These are phyloP conservation scores for Nicotiana tomentosiformis DNA, from an alignment of 257 asterid species.

Conservation along the genomic window DNA sequence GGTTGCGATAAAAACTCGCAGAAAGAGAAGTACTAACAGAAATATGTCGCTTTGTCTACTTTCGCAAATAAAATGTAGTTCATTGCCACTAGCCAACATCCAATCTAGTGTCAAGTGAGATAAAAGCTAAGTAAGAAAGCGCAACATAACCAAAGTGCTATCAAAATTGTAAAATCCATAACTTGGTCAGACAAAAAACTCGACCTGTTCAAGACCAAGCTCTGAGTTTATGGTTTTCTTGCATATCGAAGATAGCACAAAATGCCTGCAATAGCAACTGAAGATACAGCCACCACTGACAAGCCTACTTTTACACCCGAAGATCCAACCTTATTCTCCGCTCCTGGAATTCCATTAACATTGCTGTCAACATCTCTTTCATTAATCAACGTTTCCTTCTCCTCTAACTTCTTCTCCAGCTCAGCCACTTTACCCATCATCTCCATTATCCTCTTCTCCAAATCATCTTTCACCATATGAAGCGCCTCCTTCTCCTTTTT, in stretches of 20 bases:
- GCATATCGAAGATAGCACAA: slow-evolving; percentile 37
- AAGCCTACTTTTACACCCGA: slow-evolving; percentile 28
- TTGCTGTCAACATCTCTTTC: slow-evolving; percentile 24
- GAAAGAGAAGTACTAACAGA: background rate
- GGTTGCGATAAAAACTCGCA: background rate
- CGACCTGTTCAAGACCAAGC: slow-evolving; percentile 26
- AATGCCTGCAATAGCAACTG: slow-evolving; percentile 36
- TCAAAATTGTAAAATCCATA: slow-evolving; percentile 39
- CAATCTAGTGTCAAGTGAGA: slow-evolving; percentile 13
- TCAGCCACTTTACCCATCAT: slow-evolving; percentile 35
- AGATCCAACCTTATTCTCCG: slow-evolving; percentile 10
- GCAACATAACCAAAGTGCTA: slow-evolving; percentile 22
- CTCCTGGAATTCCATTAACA: slow-evolving; percentile 13
- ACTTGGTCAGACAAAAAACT: slow-evolving; percentile 20
- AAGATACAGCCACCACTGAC: slow-evolving; percentile 39
- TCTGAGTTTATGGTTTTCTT: slow-evolving; percentile 15
- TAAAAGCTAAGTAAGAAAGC: slow-evolving; percentile 19
- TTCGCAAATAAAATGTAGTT: background rate
- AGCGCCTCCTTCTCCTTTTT: slow-evolving; percentile 31
- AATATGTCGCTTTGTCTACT: background rate
- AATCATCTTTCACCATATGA: slow-evolving; percentile 26
- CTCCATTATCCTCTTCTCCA: background rate
- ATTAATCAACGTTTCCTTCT: slow-evolving; percentile 35
- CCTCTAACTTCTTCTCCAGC: slow-evolving; percentile 41
- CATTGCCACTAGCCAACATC: background rate